These are phyloP conservation scores for Postia placenta DNA, from an alignment of 768 basidiomycete genomes.

Conservation along the genomic window DNA sequence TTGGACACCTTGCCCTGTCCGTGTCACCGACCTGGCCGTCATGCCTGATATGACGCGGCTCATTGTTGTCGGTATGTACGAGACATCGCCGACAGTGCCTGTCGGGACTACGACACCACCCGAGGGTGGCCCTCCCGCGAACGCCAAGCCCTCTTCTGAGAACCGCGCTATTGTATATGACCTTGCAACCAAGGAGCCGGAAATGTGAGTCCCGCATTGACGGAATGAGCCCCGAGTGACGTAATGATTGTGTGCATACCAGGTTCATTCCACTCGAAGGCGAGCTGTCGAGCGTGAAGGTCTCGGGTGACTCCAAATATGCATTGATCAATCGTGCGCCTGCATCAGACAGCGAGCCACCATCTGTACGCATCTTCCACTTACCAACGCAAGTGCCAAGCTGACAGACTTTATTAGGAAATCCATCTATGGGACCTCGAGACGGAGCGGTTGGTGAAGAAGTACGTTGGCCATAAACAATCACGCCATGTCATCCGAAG, in stretches of 20 bases:
- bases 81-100: slow-evolving; percentile 22
- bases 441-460: slow-evolving; percentile 62
- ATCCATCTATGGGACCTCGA: slow-evolving; percentile 83
- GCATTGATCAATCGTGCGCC: slow-evolving; percentile 85
- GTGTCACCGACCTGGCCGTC: slow-evolving; percentile 81
- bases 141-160: slow-evolving; percentile 19
- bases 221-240: too few species aligned
- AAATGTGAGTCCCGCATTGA: slow-evolving; percentile 36
- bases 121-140: slow-evolving; percentile 14
- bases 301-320: slow-evolving; percentile 81
- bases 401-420: slow-evolving; percentile 48
- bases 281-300: slow-evolving; percentile 83
- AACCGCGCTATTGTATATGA: slow-evolving; percentile 73
- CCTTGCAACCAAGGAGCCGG: slow-evolving; percentile 57
- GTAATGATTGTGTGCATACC: too few species aligned
- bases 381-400: neutral
- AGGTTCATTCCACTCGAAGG: slow-evolving; percentile 66
- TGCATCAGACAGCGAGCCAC: slow-evolving; percentile 54
- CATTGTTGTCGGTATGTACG: slow-evolving; percentile 76
- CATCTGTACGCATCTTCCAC: slow-evolving; percentile 14
- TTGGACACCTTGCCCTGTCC: slow-evolving; percentile 68
- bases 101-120: slow-evolving; percentile 6
- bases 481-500: slow-evolving; percentile 82
- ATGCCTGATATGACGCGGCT: slow-evolving; percentile 81
- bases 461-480: slow-evolving; percentile 83